Base-by-base conservation (phyloP, 148 eudicot species). In the Camellia japonica region DNA sequence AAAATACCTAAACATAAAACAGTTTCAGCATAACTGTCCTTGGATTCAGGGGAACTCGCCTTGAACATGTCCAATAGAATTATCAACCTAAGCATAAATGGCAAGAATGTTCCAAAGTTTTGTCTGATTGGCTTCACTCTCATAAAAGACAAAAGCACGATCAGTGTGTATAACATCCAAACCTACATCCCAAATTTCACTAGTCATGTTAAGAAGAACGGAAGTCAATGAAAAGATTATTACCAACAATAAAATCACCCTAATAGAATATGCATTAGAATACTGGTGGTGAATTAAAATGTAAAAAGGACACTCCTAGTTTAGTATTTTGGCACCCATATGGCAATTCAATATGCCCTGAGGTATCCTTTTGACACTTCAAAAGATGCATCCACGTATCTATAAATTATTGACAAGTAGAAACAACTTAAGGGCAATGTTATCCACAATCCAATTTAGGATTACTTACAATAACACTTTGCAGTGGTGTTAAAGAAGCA, bases 81-180 rank as follows among this genome's bases (percentile, higher is more conserved):
- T 85, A 80, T 93, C 97, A 78, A 90, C 79, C 98, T 97, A 95
- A 81, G 97, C 88, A 83, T 95, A 95, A 75, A 95, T 72, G 63
- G 97, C 85, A 73, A 95, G 97, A 83, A 93, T 76, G 85, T 92
- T 87, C 96, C 97, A 95, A 23, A 95, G 92, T 85, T 93, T 95
- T 69, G 94, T 97, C 84, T 85, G 93, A 82, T 93, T 95, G 82
- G 81, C 85, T 87, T 91, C 94, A 81, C 75, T 85, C 82, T 95
- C 97, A 81, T 95, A 95, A 80, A 89, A 95, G 19, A 84, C 86
- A 30, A 30, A 55, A 95, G 97, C 66, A 74, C 96, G 98, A 88
- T 95, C 97, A 3, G 97, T 95, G 54, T 97, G 96, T 60, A 88
- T 84, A 68, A 95, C 97, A 92, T 95, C 98, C 90, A 95, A 84